Evolutionary conservation across 306 rosid genomes (phyloP).

Genomic region (Crotalaria pallida): DNA sequence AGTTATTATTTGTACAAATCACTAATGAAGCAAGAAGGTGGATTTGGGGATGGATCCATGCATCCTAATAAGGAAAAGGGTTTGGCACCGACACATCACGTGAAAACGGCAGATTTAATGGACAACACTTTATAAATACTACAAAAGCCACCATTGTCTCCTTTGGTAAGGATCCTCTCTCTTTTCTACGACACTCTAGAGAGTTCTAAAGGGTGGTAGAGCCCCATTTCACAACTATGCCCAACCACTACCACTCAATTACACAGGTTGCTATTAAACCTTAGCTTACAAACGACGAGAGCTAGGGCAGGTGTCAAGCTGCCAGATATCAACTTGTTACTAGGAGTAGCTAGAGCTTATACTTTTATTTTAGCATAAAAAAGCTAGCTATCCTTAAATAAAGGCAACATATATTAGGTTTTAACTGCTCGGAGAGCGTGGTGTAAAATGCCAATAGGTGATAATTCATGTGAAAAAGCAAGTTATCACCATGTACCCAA

Average conservation of each 20-base stretch:
- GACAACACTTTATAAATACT: background rate
- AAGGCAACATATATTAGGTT: background rate
- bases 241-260: slow-evolving; percentile 12
- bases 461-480: background rate
- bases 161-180: background rate
- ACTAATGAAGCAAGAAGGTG: background rate
- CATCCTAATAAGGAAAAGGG: background rate
- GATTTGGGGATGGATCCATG: background rate
- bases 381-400: too few species aligned
- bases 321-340: background rate
- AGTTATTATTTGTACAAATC: background rate
- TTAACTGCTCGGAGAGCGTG: too few species aligned
- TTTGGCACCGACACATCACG: slow-evolving; percentile 24
- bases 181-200: background rate
- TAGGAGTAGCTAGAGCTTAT: background rate
- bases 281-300: background rate
- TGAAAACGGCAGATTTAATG: background rate
- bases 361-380: background rate
- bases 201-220: background rate
- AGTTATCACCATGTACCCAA: too few species aligned
- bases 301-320: background rate
- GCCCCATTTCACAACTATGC: background rate
- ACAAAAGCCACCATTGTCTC: background rate
- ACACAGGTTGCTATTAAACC: background rate
- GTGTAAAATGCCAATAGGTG: too few species aligned